These are phyloP conservation scores for Talaromyces verruculosus DNA, from an alignment of 2,329 filamentous ascomycete genomes.

Conservation along the genomic window DNA sequence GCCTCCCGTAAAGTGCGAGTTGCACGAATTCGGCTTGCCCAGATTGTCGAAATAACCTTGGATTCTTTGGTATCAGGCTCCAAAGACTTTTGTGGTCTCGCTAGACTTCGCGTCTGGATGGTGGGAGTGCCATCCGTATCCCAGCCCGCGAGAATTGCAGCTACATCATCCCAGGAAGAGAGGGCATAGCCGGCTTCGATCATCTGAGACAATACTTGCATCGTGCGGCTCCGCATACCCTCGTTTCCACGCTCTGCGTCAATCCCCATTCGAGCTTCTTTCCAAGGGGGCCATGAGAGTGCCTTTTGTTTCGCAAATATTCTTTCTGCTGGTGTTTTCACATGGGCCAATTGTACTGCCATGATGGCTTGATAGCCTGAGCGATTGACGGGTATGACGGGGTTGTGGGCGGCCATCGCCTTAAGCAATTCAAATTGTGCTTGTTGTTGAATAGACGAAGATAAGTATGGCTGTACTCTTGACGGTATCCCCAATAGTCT, in stretches of 20 bases:
- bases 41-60: constrained; percentile 40
- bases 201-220: constrained; percentile 57
- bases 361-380: constrained; percentile 59
- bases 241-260: constrained; percentile 59
- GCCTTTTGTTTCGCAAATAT: constrained; percentile 61
- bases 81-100: constrained; percentile 34
- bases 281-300: constrained; percentile 65
- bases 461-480: constrained; percentile 51
- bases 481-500: constrained; percentile 51
- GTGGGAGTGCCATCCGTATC: constrained; percentile 63
- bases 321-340: constrained; percentile 56
- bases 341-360: constrained; percentile 57
- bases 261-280: constrained; percentile 60
- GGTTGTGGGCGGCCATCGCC: constrained; percentile 57
- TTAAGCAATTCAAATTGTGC: constrained; percentile 59
- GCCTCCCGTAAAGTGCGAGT: constrained; percentile 64
- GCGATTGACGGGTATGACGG: constrained; percentile 56
- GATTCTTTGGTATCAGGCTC: constrained; percentile 17
- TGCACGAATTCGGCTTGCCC: constrained; percentile 59
- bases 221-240: constrained; percentile 58
- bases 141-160: constrained; percentile 60
- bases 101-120: constrained; percentile 57
- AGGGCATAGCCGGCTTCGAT: constrained; percentile 58
- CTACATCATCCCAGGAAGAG: constrained; percentile 54
- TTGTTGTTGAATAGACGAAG: constrained; percentile 52